Base-by-base conservation (phyloP, 2,329 filamentous ascomycete species). In the Tolypocladium guangdongense region DNA sequence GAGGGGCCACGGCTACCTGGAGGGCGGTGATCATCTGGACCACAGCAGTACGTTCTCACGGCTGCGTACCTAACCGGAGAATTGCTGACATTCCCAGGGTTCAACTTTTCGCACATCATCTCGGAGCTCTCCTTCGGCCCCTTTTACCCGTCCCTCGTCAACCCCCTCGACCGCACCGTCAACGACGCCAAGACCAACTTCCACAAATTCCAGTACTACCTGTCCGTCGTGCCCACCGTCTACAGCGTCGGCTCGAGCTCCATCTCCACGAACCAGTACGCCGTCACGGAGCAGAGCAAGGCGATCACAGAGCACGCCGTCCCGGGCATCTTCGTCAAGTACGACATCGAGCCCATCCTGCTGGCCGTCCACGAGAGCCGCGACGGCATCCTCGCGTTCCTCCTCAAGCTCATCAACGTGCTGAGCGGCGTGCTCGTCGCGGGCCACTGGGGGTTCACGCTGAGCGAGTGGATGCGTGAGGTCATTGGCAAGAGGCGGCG, bases 41-140 rank as follows among this genome's bases (percentile, higher is more conserved):
- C 92, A 97, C 68, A 75, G 68, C 41, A 70, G 90, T 93, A 78
- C 71, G 84, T 75, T 20, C 38, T 10, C 24, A 3, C 37, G 4
- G 46, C 18, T 38, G 37, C 33, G 5, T 27, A 32, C 14, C 27
- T 46, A 18, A 41, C 11, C 35, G 0, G 27, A 33, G 37, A 7
- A 32, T 6, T 48, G 7, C 18, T 27, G 27, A 38, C 20, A n/a
- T 33, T 7, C 7, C 2, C 62, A 92, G 88, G 78, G 24, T 96
- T 99, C 80, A 97, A 99, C 78, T 99, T 99, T 78, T 92, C 90
- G 35, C 93, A 99, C 74, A 86, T 96, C 69, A 83, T 99, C 74
- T 91, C 88, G 63, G 93, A 99, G 71, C 82, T 99, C 62, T 96
- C 91, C 55, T 99, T 96, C 70, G 93, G 93, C 4, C 86, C 90